These are phyloP conservation scores for Xylona heveae DNA, from an alignment of 495 filamentous ascomycete genomes.

Conservation along the genomic window DNA sequence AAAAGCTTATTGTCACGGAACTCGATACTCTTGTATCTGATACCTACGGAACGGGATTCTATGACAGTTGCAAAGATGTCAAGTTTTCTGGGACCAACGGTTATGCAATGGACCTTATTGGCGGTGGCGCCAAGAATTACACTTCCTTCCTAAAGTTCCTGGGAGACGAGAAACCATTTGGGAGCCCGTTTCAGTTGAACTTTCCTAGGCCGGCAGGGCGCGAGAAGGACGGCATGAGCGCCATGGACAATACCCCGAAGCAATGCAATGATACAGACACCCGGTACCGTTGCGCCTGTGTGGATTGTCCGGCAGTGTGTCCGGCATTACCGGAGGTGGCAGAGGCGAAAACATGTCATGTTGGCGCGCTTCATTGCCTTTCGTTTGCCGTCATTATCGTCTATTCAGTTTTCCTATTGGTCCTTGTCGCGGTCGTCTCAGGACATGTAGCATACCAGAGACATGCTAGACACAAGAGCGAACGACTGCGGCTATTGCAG, in stretches of 20 bases:
- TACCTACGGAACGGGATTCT: slow-evolving; percentile 75
- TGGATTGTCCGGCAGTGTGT: slow-evolving; percentile 76
- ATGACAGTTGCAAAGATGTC: slow-evolving; percentile 93
- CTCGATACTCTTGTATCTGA: slow-evolving; percentile 78
- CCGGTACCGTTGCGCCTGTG: slow-evolving; percentile 72
- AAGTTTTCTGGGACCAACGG: slow-evolving; percentile 89
- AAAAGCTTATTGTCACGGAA: slow-evolving; percentile 62
- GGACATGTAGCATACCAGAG: slow-evolving; percentile 56
- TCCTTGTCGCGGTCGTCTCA: slow-evolving; percentile 41
- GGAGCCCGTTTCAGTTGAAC: slow-evolving; percentile 95
- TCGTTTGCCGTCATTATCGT: slow-evolving; percentile 79
- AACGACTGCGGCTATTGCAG: slow-evolving; percentile 67
- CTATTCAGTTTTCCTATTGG: slow-evolving; percentile 51
- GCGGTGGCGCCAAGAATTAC: slow-evolving; percentile 85
- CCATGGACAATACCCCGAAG: slow-evolving; percentile 44
- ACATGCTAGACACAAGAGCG: slow-evolving; percentile 48
- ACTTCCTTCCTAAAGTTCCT: slow-evolving; percentile 67
- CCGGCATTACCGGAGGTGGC: slow-evolving; percentile 55
- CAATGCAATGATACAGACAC: slow-evolving; percentile 76
- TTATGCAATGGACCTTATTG: slow-evolving; percentile 84
- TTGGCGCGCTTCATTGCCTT: slow-evolving; percentile 71
- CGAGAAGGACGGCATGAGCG: slow-evolving; percentile 38
- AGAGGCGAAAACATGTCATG: slow-evolving; percentile 46
- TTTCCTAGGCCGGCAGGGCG: slow-evolving; percentile 38
- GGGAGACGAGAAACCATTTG: slow-evolving; percentile 66